Percentiles rank a stretch among this genome's conserved stretches.
Conservation (phyloP, 2,329 filamentous ascomycete genomes). For the Penicillium oxalicum region DNA sequence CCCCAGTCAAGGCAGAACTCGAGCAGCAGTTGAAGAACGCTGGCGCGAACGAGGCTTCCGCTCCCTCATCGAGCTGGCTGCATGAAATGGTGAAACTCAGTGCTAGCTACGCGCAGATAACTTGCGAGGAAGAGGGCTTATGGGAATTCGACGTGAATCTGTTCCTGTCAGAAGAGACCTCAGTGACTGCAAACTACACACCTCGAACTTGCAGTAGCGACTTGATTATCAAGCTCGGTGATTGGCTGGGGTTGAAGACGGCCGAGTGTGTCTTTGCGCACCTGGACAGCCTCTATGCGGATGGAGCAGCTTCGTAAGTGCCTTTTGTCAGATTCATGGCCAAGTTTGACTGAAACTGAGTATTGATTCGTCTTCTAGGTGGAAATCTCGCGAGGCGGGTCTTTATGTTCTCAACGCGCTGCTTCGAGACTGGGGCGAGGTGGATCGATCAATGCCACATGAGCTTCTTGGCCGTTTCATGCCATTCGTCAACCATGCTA, state of each 20-base stretch:
- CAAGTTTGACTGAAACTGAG: constrained; percentile 3
- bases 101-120: constrained; percentile 81
- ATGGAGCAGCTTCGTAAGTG: constrained; percentile 33
- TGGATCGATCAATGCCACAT: constrained; percentile 62
- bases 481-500: constrained; percentile 71
- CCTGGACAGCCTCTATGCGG: constrained; percentile 66
- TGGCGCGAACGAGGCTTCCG: constrained; percentile 42
- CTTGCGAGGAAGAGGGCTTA: constrained; percentile 82
- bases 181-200: constrained; percentile 92
- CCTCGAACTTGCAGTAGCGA: constrained; percentile 89
- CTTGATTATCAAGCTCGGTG: constrained; percentile 82
- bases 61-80: constrained; percentile 69
- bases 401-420: constrained; percentile 82
- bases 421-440: constrained; percentile 74
- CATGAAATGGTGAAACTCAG: constrained; percentile 81
- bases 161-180: constrained; percentile 90
- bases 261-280: constrained; percentile 73
- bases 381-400: constrained; percentile 70
- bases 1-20: constrained; percentile 84
- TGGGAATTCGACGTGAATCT: constrained; percentile 97
- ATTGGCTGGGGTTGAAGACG: constrained; percentile 73
- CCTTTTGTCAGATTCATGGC: constrained; percentile 1
- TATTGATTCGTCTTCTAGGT: constrained; percentile 35
- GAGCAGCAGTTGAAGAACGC: constrained; percentile 64
- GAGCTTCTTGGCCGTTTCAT: constrained; percentile 69